A percentile compares a stretch with the other conserved stretches of the same genome.
Evolutionary conservation across 495 filamentous ascomycete species (phyloP).

Genomic region (Penicillium goetzii): DNA sequence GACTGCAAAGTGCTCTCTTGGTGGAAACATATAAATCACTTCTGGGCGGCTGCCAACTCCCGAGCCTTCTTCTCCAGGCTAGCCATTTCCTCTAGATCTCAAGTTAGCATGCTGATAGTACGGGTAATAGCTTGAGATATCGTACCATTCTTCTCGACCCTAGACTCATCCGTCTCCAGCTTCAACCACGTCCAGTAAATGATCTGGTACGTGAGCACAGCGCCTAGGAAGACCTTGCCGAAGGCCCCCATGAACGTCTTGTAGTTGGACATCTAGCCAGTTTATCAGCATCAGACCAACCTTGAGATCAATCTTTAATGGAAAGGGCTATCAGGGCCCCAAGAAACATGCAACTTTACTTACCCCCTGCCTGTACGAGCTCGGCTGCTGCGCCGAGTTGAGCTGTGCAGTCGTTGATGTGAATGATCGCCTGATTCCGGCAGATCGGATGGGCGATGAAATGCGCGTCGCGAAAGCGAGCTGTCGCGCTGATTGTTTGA

Average conservation of each 20-base stretch:
- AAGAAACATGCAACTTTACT: no score
- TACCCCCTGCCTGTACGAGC: constrained; percentile 35
- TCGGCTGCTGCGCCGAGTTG: constrained; percentile 27
- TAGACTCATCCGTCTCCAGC: constrained; percentile 78
- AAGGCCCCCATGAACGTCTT: constrained; percentile 78
- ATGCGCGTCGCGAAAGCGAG: not conserved
- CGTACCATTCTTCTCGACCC: constrained; percentile 60
- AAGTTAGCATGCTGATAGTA: constrained; percentile 9
- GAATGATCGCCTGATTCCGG: constrained; percentile 16
- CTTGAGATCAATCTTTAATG: no score
- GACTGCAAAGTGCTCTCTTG: not conserved
- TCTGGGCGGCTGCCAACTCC: constrained; percentile 40
- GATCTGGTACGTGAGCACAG: constrained; percentile 86
- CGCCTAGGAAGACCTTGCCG: constrained; percentile 81
- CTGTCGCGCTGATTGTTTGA: constrained; percentile 21
- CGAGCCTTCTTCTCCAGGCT: constrained; percentile 47
- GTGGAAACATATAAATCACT: constrained; percentile 23
- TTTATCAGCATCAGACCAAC: not conserved
- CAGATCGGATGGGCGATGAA: constrained; percentile 4
- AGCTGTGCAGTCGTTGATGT: constrained; percentile 23
- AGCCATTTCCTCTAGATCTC: constrained; percentile 43
- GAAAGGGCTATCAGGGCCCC: no score
- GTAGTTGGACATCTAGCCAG: constrained; percentile 69
- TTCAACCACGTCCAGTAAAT: constrained; percentile 84
- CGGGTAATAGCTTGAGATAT: no score